These are phyloP conservation scores for Xylaria sp. DNA, from an alignment of 2,329 filamentous ascomycete species.

Conservation along the genomic window DNA sequence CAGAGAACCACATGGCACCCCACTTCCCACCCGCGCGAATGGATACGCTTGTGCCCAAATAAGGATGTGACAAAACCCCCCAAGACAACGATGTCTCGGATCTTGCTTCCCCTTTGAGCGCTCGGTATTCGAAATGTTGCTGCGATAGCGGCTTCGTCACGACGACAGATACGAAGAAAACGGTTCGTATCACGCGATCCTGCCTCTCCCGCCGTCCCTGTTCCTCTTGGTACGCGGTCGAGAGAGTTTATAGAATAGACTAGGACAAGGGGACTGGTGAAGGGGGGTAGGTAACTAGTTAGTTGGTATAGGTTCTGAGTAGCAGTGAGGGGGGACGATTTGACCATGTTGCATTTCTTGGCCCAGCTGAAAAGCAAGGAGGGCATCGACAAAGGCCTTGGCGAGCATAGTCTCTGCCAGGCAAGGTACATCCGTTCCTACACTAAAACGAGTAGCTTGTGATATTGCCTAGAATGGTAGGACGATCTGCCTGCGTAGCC, in stretches of 20 bases:
- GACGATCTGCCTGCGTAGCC: constrained; percentile 20
- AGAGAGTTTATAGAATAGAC: not conserved
- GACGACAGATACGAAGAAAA: constrained; percentile 15
- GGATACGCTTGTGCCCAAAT: constrained; percentile 24
- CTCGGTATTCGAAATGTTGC: constrained; percentile 9
- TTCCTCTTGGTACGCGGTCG: not conserved
- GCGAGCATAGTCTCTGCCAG: constrained; percentile 2
- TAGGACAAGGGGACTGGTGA: not conserved
- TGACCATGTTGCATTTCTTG: constrained; percentile 29
- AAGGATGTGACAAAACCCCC: constrained; percentile 27
- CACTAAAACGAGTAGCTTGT: not conserved
- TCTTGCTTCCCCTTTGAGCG: constrained; percentile 31
- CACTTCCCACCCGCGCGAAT: constrained; percentile 29
- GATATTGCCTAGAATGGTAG: constrained; percentile 19
- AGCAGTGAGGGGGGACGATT: constrained; percentile 1
- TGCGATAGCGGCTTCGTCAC: not conserved
- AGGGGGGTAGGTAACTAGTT: too few species aligned
- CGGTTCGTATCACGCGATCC: constrained; percentile 3
- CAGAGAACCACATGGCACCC: constrained; percentile 36
- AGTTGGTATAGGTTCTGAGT: not conserved
- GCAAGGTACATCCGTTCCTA: not conserved
- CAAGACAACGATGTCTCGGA: constrained; percentile 21
- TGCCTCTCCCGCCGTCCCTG: not conserved
- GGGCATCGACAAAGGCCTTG: constrained; percentile 12
- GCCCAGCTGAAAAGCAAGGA: constrained; percentile 32